Percentiles rank a stretch among this genome's conserved stretches.
Conservation (phyloP, 768 basidiomycete genomes). For the Leccinum subtestaceum region DNA sequence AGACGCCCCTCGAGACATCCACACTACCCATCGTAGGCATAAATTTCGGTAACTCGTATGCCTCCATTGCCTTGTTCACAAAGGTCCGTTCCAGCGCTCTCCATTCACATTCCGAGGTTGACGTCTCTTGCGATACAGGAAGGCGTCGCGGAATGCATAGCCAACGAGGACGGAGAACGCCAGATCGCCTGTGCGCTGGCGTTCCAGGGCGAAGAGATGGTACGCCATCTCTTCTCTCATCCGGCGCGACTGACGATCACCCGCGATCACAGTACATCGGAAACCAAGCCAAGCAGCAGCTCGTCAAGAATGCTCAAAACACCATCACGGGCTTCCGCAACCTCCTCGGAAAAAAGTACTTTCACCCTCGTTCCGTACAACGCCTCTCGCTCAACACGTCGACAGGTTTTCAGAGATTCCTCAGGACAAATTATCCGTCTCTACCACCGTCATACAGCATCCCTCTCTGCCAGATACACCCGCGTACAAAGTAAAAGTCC, state of each 20-base stretch:
- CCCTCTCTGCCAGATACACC: conserved; percentile 67
- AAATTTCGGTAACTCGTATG: conserved; percentile 94
- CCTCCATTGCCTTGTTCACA: conserved; percentile 92
- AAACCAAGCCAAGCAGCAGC: conserved; percentile 89
- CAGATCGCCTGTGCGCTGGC: conserved; percentile 95
- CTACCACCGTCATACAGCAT: conserved; percentile 76
- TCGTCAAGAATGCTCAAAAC: conserved; percentile 92
- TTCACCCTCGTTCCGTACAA: conserved; percentile 4
- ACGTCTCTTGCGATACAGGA: conserved; percentile 48
- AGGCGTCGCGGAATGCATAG: conserved; percentile 90
- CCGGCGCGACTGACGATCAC: conserved; percentile 1
- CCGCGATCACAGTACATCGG: conserved; percentile 77
- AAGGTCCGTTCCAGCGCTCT: conserved; percentile 54
- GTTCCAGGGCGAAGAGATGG: conserved; percentile 89
- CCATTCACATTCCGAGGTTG: neutral
- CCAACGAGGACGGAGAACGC: conserved; percentile 97
- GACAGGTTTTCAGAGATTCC: conserved; percentile 74
- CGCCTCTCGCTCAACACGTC: neutral
- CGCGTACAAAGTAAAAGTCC: conserved; percentile 80
- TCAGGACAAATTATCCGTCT: conserved; percentile 46
- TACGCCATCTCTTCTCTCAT: conserved; percentile 38
- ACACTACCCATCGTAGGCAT: conserved; percentile 78
- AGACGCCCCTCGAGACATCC: conserved; percentile 36
- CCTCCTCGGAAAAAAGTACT: conserved; percentile 86
- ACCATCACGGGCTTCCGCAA: conserved; percentile 95